Evolutionary conservation across 352 stramenopile genomes (phyloP), one percentile per base, ranked within the genome.

Genomic region (Pythium chondricola): DNA sequence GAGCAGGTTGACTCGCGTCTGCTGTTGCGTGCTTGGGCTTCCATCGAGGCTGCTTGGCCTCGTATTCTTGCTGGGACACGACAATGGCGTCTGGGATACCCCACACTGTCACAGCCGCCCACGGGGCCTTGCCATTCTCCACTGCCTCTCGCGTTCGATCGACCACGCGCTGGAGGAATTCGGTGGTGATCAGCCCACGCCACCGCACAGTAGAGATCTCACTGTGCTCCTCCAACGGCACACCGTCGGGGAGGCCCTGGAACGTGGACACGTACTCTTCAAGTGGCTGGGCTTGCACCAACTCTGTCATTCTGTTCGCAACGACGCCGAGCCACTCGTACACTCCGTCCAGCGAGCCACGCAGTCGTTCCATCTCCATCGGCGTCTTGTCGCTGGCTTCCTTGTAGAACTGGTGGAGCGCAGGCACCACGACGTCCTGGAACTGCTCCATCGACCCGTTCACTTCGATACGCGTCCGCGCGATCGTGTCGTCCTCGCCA

Each of bases 201-300:
- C 82, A 93, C n/a, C 61, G 66, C 33, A 93, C 69, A 2, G 62
- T 63, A 20, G 74, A 65, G 21, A 89, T 43, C 16, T 84, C 52
- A 16, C 61, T 46, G 21, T 59, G 21, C 4, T 52, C 18, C 14
- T 73, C 53, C 37, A 69, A 66, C 38, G 69, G 52, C 33, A 86
- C 67, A 18, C 43, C 58, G 21, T 74, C 72, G 0, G 62, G 60
- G 3, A 54, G 37, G 4, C 3, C 73, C 13, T 69, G 71, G 53
- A 85, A 93, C 4, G 56, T 82, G n/a, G 76, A 90, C 27, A 90
- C 76, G 53, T 93, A 93, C 47, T 85, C 73, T 43, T 93, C 77
- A 0, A 66, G 59, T 6, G 71, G 60, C 43, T 24, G n/a, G 6
- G 74, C 21, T 52, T 74, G 51, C 9, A 93, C 49, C 29, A 89